A percentile compares a stretch with the other conserved stretches of the same genome.
Evolutionary conservation across 768 basidiomycete genomes (phyloP).

Genomic region (Boletus vinaceobasis): DNA sequence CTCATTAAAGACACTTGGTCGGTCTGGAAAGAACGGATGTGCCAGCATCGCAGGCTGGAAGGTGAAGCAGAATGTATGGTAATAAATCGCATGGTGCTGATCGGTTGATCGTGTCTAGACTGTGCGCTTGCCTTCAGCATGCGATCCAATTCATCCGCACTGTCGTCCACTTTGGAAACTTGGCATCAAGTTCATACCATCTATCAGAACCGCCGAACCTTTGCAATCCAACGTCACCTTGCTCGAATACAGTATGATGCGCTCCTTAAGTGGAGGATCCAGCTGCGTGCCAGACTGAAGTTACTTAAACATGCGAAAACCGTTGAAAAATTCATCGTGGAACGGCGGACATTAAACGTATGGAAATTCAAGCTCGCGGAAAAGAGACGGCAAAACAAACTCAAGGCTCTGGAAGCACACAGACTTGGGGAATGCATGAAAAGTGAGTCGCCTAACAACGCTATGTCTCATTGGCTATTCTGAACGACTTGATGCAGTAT

Average conservation of each 20-base stretch:
- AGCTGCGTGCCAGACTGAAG: slow-evolving; percentile 48
- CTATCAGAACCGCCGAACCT: slow-evolving; percentile 44
- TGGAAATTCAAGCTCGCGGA: slow-evolving; percentile 49
- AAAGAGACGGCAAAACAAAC: slow-evolving; percentile 41
- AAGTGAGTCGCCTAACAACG: slow-evolving; percentile 31
- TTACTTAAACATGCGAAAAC: slow-evolving; percentile 52
- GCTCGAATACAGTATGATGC: slow-evolving; percentile 39
- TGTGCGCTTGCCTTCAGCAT: slow-evolving; percentile 48
- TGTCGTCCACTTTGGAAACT: slow-evolving; percentile 36
- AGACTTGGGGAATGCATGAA: slow-evolving; percentile 28
- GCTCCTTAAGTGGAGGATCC: slow-evolving; percentile 54
- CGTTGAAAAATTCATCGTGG: slow-evolving; percentile 49
- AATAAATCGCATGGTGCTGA: slow-evolving; percentile 8
- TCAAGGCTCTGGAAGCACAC: slow-evolving; percentile 41
- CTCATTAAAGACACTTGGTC: slow-evolving; percentile 45
- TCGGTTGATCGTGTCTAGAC: slow-evolving; percentile 34
- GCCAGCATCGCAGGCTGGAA: slow-evolving; percentile 39
- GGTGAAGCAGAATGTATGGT: slow-evolving; percentile 34
- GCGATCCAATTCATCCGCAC: slow-evolving; percentile 41
- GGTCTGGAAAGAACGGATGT: slow-evolving; percentile 49
- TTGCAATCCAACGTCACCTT: slow-evolving; percentile 43
- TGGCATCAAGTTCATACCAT: slow-evolving; percentile 45
- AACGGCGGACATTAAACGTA: slow-evolving; percentile 43
- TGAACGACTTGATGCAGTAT: slow-evolving; percentile 36
- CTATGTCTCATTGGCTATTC: not conserved